Percentiles rank a stretch among this genome's conserved stretches.
These are phyloP conservation scores for Exophiala mesophila DNA, from an alignment of 2,329 filamentous ascomycete genomes.

Conservation along the genomic window DNA sequence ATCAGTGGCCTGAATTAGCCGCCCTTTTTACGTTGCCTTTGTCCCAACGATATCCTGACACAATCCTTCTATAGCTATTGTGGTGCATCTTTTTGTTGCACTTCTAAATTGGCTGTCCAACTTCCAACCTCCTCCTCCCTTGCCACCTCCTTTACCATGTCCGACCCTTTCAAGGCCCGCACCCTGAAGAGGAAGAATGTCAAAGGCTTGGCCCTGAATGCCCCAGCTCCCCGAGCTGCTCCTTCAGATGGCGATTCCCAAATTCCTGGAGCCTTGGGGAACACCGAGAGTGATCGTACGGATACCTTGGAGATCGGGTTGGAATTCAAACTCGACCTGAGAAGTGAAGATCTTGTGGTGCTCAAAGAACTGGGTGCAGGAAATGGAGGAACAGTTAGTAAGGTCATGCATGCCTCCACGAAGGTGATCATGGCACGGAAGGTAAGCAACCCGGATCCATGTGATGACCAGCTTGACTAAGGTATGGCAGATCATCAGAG, in stretches of 20 bases:
- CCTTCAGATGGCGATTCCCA: conserved; percentile 68
- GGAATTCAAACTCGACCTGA: conserved; percentile 89
- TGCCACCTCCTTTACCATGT: conserved; percentile 44
- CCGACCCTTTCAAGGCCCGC: conserved; percentile 58
- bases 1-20: conserved; percentile 17
- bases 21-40: conserved; percentile 3
- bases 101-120: no score
- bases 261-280: conserved; percentile 54
- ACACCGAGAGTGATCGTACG: conserved; percentile 55
- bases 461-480: conserved; percentile 19
- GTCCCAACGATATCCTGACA: background rate
- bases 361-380: conserved; percentile 92
- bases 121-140: no score
- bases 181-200: conserved; percentile 99
- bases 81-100: conserved; percentile 3
- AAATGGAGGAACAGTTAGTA: conserved; percentile 97
- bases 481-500: conserved; percentile 74
- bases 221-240: conserved; percentile 65
- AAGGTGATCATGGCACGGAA: conserved; percentile 98
- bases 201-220: conserved; percentile 85
- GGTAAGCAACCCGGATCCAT: conserved; percentile 48
- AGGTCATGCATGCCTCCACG: conserved; percentile 89
- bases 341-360: conserved; percentile 85
- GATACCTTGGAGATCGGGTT: conserved; percentile 91
- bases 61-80: conserved; percentile 1